Percentiles rank a stretch among this genome's conserved stretches.
Evolutionary conservation across 257 asterid species (phyloP).

Genomic region (Mitragyna speciosa): DNA sequence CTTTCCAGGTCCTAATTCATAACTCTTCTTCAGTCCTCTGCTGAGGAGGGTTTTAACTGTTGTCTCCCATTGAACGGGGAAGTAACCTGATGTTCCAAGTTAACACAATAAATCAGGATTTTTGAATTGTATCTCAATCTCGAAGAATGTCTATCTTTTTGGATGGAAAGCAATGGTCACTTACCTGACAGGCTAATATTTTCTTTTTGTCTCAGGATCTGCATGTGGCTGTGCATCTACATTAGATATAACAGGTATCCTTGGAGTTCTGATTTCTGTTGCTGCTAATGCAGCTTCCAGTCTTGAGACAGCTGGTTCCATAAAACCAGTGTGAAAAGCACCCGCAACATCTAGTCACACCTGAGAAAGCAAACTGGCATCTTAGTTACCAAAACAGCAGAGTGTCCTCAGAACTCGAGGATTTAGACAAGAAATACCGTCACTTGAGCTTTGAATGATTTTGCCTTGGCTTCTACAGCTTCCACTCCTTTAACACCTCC

Average conservation of each 20-base stretch:
- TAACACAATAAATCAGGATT: background rate
- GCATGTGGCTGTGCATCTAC: slow-evolving; percentile 82
- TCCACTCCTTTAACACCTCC: slow-evolving; percentile 97
- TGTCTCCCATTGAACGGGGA: slow-evolving; percentile 64
- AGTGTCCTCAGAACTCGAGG: background rate
- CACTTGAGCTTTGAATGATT: slow-evolving; percentile 96
- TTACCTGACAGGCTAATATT: slow-evolving; percentile 87
- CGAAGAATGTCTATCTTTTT: slow-evolving; percentile 25
- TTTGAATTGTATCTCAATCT: slow-evolving; percentile 46
- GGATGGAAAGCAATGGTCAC: background rate
- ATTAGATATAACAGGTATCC: slow-evolving; percentile 91
- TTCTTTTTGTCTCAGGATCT: slow-evolving; percentile 65
- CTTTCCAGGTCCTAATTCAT: slow-evolving; percentile 93
- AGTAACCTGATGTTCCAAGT: slow-evolving; percentile 35
- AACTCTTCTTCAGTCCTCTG: slow-evolving; percentile 46
- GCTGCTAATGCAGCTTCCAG: slow-evolving; percentile 83
- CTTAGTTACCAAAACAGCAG: slow-evolving; percentile 1
- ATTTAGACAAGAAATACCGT: slow-evolving; percentile 41
- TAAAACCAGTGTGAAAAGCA: slow-evolving; percentile 89
- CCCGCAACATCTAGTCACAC: slow-evolving; percentile 97
- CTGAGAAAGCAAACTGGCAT: slow-evolving; percentile 30
- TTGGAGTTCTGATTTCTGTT: slow-evolving; percentile 68
- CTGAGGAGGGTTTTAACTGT: slow-evolving; percentile 41
- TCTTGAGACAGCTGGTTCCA: slow-evolving; percentile 95
- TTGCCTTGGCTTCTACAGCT: slow-evolving; percentile 97